A percentile compares a stretch with the other conserved stretches of the same genome.
Conservation (phyloP, 345 rosid genomes). For the Boechera divaricarpa region DNA sequence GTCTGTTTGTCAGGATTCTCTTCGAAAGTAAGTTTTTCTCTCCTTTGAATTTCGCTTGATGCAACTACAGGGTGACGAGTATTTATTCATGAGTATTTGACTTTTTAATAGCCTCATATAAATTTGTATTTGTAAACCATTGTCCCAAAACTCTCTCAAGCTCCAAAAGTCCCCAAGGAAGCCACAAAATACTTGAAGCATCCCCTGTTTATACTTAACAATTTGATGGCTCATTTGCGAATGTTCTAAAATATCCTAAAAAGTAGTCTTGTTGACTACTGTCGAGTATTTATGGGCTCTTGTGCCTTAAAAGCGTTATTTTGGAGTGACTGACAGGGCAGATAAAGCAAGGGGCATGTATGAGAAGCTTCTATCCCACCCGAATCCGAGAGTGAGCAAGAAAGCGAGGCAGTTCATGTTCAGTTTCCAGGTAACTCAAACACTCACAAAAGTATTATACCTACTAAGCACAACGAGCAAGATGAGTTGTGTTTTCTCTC, state of each 20-base stretch:
- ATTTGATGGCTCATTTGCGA: not conserved
- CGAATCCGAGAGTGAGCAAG: conserved; percentile 73
- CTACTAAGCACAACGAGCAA: not conserved
- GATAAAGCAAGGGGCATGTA: conserved; percentile 77
- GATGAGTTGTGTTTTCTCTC: not conserved
- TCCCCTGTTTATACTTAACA: not conserved
- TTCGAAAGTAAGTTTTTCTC: conserved; percentile 46
- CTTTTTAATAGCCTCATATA: not conserved
- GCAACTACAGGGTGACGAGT: not conserved
- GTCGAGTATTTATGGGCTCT: conserved; percentile 19
- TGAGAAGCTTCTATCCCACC: conserved; percentile 87
- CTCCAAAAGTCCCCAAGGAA: conserved; percentile 10
- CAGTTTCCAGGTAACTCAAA: conserved; percentile 79
- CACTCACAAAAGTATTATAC: conserved; percentile 3
- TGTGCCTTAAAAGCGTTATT: not conserved
- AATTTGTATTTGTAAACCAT: not conserved
- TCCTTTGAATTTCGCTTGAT: not conserved
- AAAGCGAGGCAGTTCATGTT: conserved; percentile 72
- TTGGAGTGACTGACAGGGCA: conserved; percentile 53
- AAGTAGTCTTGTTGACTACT: conserved; percentile 19
- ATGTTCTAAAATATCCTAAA: not conserved
- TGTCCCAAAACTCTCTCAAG: not conserved
- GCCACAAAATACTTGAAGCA: conserved; percentile 23
- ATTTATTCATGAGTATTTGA: conserved; percentile 1
- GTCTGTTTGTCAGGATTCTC: conserved; percentile 94